A percentile compares a stretch with the other conserved stretches of the same genome.
Evolutionary conservation across 2,329 filamentous ascomycete species (phyloP).

Genomic region (Zasmidium citrigriseum): DNA sequence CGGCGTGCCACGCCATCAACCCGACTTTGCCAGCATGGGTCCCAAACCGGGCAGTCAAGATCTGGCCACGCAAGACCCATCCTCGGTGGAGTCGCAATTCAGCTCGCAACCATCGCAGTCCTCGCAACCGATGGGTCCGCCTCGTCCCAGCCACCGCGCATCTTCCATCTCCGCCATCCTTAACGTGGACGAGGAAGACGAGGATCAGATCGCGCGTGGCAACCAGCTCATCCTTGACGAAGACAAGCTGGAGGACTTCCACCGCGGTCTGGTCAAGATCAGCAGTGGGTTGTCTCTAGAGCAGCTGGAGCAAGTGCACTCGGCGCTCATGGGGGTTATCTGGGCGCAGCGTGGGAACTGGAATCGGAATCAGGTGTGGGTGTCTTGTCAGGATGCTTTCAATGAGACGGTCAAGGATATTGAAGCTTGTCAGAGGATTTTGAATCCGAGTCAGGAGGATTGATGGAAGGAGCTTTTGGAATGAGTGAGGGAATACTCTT

Average conservation of each 20-base stretch:
- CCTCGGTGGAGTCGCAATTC: constrained; percentile 37
- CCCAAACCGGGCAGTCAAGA: constrained; percentile 59
- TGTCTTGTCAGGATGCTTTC: constrained; percentile 67
- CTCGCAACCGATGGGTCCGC: constrained; percentile 41
- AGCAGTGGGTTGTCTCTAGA: constrained; percentile 84
- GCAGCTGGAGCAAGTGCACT: constrained; percentile 91
- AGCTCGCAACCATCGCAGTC: constrained; percentile 38
- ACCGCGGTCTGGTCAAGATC: constrained; percentile 63
- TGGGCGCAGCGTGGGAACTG: constrained; percentile 79
- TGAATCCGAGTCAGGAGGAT: constrained; percentile 41
- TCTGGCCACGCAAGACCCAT: constrained; percentile 59
- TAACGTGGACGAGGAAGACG: constrained; percentile 36
- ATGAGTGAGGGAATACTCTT: too few species aligned
- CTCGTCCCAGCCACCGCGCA: constrained; percentile 24
- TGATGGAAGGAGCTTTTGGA: too few species aligned
- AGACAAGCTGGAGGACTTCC: constrained; percentile 57
- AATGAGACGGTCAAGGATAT: constrained; percentile 74
- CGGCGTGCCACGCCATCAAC: constrained; percentile 55
- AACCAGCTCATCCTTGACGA: constrained; percentile 49
- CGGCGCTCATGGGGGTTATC: constrained; percentile 84
- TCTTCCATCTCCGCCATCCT: constrained; percentile 43
- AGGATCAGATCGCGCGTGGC: constrained; percentile 1
- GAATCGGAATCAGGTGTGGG: constrained; percentile 76
- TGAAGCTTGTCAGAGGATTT: constrained; percentile 51
- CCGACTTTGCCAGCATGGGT: constrained; percentile 57